Percentiles rank a stretch among this genome's conserved stretches.
Evolutionary conservation across 495 filamentous ascomycete genomes (phyloP).

Genomic region (Beverwykella pulmonaria): DNA sequence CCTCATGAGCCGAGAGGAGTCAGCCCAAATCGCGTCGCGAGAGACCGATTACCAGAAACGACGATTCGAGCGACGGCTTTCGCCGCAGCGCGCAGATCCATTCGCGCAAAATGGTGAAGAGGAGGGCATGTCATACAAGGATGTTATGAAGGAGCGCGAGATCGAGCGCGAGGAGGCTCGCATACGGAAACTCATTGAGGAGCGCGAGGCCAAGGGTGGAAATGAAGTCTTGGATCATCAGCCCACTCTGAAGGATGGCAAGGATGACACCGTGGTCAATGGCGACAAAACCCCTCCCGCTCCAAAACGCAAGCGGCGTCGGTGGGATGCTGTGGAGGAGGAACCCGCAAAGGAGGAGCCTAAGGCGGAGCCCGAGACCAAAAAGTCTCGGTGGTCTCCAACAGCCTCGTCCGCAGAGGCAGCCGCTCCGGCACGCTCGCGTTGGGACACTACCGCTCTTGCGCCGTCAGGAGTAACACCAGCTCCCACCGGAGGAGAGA

Average conservation of each 20-base stretch:
- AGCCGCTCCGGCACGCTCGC: conserved; percentile 68
- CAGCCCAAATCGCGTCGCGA: conserved; percentile 83
- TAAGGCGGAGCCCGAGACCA: background rate
- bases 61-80: conserved; percentile 77
- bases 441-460: conserved; percentile 90
- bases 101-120: conserved; percentile 66
- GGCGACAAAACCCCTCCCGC: conserved; percentile 52
- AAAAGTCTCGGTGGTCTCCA: conserved; percentile 39
- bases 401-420: conserved; percentile 41
- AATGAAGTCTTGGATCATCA: conserved; percentile 44
- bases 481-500: conserved; percentile 76
- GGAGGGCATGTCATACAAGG: conserved; percentile 75
- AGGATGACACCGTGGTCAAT: conserved; percentile 19
- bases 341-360: conserved; percentile 6
- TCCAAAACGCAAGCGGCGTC: conserved; percentile 67
- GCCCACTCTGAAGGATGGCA: conserved; percentile 35
- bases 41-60: conserved; percentile 99
- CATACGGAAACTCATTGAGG: conserved; percentile 76
- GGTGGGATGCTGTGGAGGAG: conserved; percentile 77
- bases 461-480: conserved; percentile 71
- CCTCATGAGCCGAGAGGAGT: conserved; percentile 81
- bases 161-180: conserved; percentile 93
- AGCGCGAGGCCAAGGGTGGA: conserved; percentile 67
- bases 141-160: conserved; percentile 88
- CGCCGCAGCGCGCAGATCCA: conserved; percentile 85